Base-by-base conservation (phyloP, 176 grass and related monocot genomes). In the Secale cereale region DNA sequence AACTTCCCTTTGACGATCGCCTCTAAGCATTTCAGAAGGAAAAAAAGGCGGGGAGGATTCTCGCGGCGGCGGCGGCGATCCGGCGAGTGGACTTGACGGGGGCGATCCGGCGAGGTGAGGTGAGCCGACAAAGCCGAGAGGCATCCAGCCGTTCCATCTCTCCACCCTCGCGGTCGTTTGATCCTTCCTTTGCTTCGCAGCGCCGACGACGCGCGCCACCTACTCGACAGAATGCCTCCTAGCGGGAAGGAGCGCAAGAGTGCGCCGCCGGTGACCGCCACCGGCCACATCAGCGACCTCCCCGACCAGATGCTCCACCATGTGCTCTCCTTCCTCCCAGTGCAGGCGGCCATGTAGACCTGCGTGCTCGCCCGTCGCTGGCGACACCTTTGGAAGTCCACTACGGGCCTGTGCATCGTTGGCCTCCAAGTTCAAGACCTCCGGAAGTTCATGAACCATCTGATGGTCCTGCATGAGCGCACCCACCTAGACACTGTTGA, bases 201-300 rank as follows among this genome's bases (percentile, higher is more conserved):
- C 65, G 16, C 16, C 65, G 30, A 17, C 29, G 64, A 31, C 29
- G 30, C 35, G 10, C 13, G 31, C 46, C 14, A 10, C 10, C 23
- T 72, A 52, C 28, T 72, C 45, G 80, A 82, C 33, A 1, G 9
- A 72, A 83, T 74, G 81, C 4, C 35, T 83, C 69, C 81, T 7
- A 0, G 6, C 3, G 9, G 11, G 35, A 31, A 22, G 14, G 61
- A 50, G n/a, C 1, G 1, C 50, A 59, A 29, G 50, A 14, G 10
- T 40, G n/a, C n/a, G 15, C 22, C 50, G 8, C 35, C 39, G 37
- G 33, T 13, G 17, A 52, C 1, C 68, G 22, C 0, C 35, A 0
- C 10, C 22, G 36, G 26, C 37, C 37, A 6, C 0, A 72, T 72
- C 0, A 11, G 36, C 36, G 36, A 1, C 10, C 69, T 72, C 37